Evolutionary conservation across 805 yeast genomes (phyloP), one percentile per base, ranked within the genome.

Genomic region (Zygosaccharomyces bisporus): DNA sequence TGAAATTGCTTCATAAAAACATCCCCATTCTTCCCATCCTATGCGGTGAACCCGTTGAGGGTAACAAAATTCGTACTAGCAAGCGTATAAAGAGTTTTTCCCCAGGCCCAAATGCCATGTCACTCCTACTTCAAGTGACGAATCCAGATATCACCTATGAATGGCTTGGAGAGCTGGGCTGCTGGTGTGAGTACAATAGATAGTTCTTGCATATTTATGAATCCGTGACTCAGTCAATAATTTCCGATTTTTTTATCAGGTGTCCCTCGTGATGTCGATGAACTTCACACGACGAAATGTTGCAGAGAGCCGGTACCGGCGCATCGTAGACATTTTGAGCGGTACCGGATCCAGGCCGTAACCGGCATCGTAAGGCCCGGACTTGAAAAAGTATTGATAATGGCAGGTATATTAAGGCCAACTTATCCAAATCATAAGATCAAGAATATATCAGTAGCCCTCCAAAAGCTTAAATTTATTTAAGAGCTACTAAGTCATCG

Each of bases 1-100:
- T 47, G 30, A 55, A 46, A 39, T 39, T 49, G 10, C 32, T 61
- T 4, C 43, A 52, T 25, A 57, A 55, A 24, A 51, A 59, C 27
- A 48, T 65, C 3, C 55, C 68, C 6, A 51, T 63, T 1, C 41
- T 56, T 17, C 67, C 66, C 2, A 47, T 65, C 2, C 45, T 65
- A 10, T 49, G 51, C 32, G 53, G 51, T 36, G 52, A 54, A 12
- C 57, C 61, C 1, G 41, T 49, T 8, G 57, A 57, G 13, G 56
- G 60, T 1, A 55, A 53, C 38, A 58, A 51, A 45, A 60, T 62
- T 1, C 50, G 66, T 32, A 50, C 58, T 7, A 52, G 47, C 23
- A 61, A 61, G 34, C 56, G 52, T n/a, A 49, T 64, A 16, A 45
- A 34, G 30, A 33, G 41, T 10, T 51, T 58, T 30, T 23, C 35